Percentiles rank a stretch among this genome's conserved stretches.
Evolutionary conservation across 805 yeast species (phyloP).

Genomic region (Candida pini): DNA sequence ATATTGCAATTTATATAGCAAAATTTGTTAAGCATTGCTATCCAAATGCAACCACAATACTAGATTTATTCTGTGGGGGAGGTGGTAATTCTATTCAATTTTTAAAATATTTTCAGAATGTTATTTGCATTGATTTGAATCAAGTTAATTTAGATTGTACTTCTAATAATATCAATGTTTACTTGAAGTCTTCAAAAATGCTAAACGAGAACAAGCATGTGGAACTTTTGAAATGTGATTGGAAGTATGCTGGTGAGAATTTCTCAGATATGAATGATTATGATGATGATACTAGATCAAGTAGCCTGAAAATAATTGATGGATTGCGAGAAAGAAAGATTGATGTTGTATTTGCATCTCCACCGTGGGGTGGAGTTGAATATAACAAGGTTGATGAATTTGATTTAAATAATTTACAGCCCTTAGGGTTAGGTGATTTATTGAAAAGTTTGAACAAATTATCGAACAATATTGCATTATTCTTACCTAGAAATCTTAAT

Average conservation of each 20-base stretch:
- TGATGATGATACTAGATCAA: slow-evolving; percentile 6
- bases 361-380: slow-evolving; percentile 84
- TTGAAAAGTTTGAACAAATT: slow-evolving; percentile 37
- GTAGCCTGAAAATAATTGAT: slow-evolving; percentile 8
- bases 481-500: slow-evolving; percentile 58
- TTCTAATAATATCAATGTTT: slow-evolving; percentile 56
- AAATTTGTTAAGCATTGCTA: slow-evolving; percentile 45
- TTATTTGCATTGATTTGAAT: slow-evolving; percentile 60
- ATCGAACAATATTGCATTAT: slow-evolving; percentile 47
- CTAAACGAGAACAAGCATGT: slow-evolving; percentile 50
- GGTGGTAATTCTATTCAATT: slow-evolving; percentile 84
- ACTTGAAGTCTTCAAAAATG: slow-evolving; percentile 35
- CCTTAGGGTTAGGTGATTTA: slow-evolving; percentile 42
- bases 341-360: slow-evolving; percentile 65
- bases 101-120: slow-evolving; percentile 49
- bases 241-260: slow-evolving; percentile 8
- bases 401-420: slow-evolving; percentile 42
- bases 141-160: slow-evolving; percentile 61
- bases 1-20: slow-evolving; percentile 56
- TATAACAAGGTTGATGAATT: slow-evolving; percentile 41
- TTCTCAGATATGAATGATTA: slow-evolving; percentile 3
- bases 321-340: slow-evolving; percentile 17
- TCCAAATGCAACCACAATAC: slow-evolving; percentile 40
- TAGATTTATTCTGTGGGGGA: slow-evolving; percentile 82
- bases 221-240: slow-evolving; percentile 12